phyloP scores from a whole-genome alignment of 225 moss, liverwort and hornwort genomes.

The Neckera pumila region DNA sequence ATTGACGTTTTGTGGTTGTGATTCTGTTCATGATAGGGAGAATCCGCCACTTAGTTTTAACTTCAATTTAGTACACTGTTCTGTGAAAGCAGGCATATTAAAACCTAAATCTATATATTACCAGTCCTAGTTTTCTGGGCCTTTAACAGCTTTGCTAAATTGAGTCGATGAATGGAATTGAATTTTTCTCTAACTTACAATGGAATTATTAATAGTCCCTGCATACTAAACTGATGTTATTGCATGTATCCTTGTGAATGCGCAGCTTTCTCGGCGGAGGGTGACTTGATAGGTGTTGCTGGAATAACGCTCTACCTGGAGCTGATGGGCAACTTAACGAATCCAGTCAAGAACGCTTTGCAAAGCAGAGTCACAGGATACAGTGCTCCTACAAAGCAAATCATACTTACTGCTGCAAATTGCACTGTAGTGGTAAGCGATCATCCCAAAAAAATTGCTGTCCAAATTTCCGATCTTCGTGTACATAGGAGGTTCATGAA shows the following conservation, averaged over 20 bases:
- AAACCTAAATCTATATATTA: neutral
- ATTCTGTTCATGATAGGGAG: neutral
- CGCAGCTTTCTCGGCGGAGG: neutral
- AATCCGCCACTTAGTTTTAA: neutral
- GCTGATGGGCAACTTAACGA: neutral
- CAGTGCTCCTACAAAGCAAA: neutral
- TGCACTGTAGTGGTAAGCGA: neutral
- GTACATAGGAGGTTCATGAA: too few species aligned
- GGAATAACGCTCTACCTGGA: neutral
- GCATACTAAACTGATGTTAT: neutral
- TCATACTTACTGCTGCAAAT: neutral
- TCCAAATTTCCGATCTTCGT: neutral
- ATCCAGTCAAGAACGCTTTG: neutral
- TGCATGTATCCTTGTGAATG: neutral
- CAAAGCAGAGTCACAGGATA: neutral
- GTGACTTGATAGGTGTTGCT: neutral
- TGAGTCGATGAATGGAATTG: neutral
- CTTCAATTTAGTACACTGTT: neutral
- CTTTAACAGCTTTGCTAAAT: neutral
- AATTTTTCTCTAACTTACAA: neutral
- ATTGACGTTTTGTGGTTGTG: neutral
- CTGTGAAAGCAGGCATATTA: neutral
- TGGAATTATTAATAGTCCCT: neutral
- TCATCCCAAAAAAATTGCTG: neutral
- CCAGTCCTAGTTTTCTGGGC: neutral